phyloP scores from a whole-genome alignment of 371 early-diverging fungal genomes.

The Paraphysoderma sedebokerense region DNA sequence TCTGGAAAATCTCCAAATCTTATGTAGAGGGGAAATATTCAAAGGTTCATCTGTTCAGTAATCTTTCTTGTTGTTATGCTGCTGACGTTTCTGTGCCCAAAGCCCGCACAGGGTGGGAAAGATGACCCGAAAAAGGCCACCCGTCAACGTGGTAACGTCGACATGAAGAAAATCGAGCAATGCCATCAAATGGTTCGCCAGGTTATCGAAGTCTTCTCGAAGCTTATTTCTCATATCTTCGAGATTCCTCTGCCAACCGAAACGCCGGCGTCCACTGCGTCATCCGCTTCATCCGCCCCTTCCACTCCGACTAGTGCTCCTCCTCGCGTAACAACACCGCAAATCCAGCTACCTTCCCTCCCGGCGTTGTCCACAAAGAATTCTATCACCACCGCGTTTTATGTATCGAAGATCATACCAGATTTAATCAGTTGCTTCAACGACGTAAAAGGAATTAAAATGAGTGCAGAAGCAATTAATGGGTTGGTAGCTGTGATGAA shows the following conservation, averaged over 20 bases:
- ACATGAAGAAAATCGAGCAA: slow-evolving; percentile 48
- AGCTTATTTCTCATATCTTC: slow-evolving; percentile 35
- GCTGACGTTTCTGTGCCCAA: background rate
- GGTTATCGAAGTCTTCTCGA: slow-evolving; percentile 41
- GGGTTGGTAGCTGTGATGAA: slow-evolving; percentile 31
- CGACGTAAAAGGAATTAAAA: slow-evolving; percentile 29
- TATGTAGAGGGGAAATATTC: slow-evolving; percentile 68
- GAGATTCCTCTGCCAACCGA: slow-evolving; percentile 10
- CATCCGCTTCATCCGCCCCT: slow-evolving; percentile 5
- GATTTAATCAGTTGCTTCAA: slow-evolving; percentile 37
- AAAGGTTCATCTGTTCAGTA: slow-evolving; percentile 8
- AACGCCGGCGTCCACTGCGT: background rate
- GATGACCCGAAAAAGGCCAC: slow-evolving; percentile 7
- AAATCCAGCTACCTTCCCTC: slow-evolving; percentile 17
- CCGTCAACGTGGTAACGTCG: slow-evolving; percentile 29
- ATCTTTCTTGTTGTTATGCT: background rate
- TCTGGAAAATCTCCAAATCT: slow-evolving; percentile 71
- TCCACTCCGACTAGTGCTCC: slow-evolving; percentile 5
- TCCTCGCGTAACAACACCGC: slow-evolving; percentile 8
- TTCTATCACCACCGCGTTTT: slow-evolving; percentile 36
- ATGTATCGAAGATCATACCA: slow-evolving; percentile 27
- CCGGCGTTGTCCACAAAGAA: slow-evolving; percentile 22
- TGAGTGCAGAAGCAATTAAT: slow-evolving; percentile 35
- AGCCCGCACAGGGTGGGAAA: slow-evolving; percentile 2
- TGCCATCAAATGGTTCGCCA: slow-evolving; percentile 62